phyloP scores from a whole-genome alignment of 306 rosid genomes.

The Dalbergia cochinchinensis region DNA sequence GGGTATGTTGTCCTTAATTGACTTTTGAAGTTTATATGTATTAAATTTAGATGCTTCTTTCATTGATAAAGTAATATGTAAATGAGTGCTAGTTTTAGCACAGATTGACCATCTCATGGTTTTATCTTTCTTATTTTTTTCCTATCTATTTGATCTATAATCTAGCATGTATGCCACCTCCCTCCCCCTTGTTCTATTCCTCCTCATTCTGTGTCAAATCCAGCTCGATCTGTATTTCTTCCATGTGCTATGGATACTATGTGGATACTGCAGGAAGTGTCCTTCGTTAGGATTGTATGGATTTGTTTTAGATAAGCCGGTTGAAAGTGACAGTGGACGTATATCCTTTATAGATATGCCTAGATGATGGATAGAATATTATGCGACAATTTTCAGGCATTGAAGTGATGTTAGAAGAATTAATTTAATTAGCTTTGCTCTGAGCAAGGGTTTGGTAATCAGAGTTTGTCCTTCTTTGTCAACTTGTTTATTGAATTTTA shows the following conservation, averaged over 20 bases:
- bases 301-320: neutral
- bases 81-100: constrained; percentile 24
- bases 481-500: no score
- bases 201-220: constrained; percentile 31
- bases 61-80: constrained; percentile 1
- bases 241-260: neutral
- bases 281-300: neutral
- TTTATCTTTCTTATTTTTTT: neutral
- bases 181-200: constrained; percentile 32
- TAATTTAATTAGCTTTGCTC: no score
- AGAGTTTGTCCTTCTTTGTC: no score
- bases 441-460: no score
- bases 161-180: constrained; percentile 19
- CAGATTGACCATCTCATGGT: constrained; percentile 17
- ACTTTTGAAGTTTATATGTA: constrained; percentile 38
- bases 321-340: no score
- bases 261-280: constrained; percentile 2
- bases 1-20: constrained; percentile 63
- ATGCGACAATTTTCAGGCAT: no score
- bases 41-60: constrained; percentile 14
- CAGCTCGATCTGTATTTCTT: constrained; percentile 16
- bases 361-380: no score
- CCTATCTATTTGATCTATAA: constrained; percentile 27
- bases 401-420: no score
- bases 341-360: no score